phyloP scores from a whole-genome alignment of 1,284 basidiomycete genomes.

The Malassezia pachydermatis region DNA sequence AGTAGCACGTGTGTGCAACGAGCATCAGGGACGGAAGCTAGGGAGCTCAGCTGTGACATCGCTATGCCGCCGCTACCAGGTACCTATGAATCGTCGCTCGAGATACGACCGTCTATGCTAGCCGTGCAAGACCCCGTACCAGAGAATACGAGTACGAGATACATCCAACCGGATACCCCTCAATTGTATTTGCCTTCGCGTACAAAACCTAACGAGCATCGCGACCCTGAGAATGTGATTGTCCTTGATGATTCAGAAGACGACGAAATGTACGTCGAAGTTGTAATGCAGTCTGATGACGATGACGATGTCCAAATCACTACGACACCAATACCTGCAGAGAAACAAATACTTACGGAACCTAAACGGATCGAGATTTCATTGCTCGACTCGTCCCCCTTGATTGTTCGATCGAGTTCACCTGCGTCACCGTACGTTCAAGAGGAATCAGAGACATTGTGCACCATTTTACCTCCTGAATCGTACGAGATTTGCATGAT shows the following conservation, averaged over 20 bases:
- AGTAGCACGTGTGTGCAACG: background rate
- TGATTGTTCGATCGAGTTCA: conserved; percentile 1
- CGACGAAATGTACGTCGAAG: background rate
- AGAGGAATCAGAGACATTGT: too few species aligned
- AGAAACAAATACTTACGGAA: background rate
- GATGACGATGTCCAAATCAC: background rate
- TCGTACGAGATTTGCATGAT: conserved; percentile 54
- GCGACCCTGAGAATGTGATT: background rate
- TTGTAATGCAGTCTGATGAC: conserved; percentile 4
- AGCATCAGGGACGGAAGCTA: too few species aligned
- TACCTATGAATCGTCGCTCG: background rate
- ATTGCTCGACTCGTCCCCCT: conserved; percentile 16
- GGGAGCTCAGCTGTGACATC: too few species aligned
- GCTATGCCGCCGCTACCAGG: background rate
- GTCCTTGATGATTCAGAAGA: background rate
- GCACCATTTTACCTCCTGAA: conserved; percentile 48
- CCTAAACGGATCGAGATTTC: conserved; percentile 11
- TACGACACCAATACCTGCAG: background rate
- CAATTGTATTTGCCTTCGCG: conserved; percentile 12
- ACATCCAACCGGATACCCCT: background rate
- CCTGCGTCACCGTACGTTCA: background rate
- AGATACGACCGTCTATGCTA: background rate
- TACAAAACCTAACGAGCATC: background rate
- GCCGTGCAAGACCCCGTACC: background rate
- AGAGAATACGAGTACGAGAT: background rate